Conservation (phyloP, 2,329 filamentous ascomycete species). For the Didymella lethalis region DNA sequence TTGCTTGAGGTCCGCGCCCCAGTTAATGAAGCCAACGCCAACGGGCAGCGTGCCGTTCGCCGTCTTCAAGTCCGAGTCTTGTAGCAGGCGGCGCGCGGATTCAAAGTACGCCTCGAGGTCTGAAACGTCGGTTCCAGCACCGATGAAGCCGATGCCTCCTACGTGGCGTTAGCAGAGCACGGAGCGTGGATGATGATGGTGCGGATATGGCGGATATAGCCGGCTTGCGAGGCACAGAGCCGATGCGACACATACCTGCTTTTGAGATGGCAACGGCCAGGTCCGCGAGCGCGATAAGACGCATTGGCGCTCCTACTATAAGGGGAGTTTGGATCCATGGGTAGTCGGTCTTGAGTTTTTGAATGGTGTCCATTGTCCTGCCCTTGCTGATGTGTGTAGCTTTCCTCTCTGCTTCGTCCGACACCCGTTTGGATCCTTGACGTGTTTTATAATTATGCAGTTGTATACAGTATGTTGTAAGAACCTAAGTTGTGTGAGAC, state of each 20-base stretch:
- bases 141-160: slow-evolving; percentile 59
- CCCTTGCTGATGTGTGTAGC: neutral
- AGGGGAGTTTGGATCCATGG: slow-evolving; percentile 68
- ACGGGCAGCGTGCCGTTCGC: slow-evolving; percentile 54
- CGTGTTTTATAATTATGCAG: neutral
- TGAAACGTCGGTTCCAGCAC: slow-evolving; percentile 53
- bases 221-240: neutral
- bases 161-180: slow-evolving; percentile 1
- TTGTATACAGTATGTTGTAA: neutral
- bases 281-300: slow-evolving; percentile 63
- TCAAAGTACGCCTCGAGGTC: slow-evolving; percentile 44
- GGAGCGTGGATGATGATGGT: neutral
- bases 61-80: slow-evolving; percentile 14
- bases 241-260: slow-evolving; percentile 51
- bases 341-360: slow-evolving; percentile 53
- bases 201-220: neutral
- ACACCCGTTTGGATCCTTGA: neutral
- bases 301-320: slow-evolving; percentile 73
- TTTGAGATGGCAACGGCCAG: slow-evolving; percentile 68
- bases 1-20: slow-evolving; percentile 54
- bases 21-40: slow-evolving; percentile 69
- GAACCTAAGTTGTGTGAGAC: neutral
- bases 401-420: neutral
- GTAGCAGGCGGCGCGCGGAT: slow-evolving; percentile 30
- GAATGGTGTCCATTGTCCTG: slow-evolving; percentile 18